Evolutionary conservation across 2,329 filamentous ascomycete genomes (phyloP).

Genomic region (Apiospora pterosperma): DNA sequence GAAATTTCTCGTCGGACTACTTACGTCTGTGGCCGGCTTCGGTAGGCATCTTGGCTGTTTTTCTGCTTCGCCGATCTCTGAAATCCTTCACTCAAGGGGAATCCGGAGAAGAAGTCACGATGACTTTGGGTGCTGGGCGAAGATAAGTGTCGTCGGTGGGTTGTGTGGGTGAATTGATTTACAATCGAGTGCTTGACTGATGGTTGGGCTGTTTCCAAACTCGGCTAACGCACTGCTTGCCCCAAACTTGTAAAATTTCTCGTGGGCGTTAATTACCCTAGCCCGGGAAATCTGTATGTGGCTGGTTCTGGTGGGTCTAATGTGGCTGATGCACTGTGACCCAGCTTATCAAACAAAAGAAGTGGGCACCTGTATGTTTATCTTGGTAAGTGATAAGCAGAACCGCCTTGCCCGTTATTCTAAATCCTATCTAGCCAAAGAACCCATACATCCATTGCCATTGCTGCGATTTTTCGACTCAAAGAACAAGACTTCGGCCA

Average conservation of each 20-base stretch:
- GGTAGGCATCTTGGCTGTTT: constrained; percentile 75
- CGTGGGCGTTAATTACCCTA: constrained; percentile 3
- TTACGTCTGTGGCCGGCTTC: constrained; percentile 86
- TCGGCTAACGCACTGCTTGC: neutral
- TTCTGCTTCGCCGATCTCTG: constrained; percentile 44
- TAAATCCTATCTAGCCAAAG: too few relatives aligned
- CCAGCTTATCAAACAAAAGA: neutral
- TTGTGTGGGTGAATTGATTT: constrained; percentile 19
- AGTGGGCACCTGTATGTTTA: too few relatives aligned
- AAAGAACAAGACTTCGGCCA: neutral
- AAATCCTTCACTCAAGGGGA: constrained; percentile 37
- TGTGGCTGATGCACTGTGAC: neutral
- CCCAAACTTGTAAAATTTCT: constrained; percentile 3
- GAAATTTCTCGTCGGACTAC: constrained; percentile 33
- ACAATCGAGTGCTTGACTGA: constrained; percentile 3
- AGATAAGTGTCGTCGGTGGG: constrained; percentile 35
- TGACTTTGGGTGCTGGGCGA: constrained; percentile 38
- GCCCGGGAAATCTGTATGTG: neutral
- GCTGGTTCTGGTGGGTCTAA: too few relatives aligned
- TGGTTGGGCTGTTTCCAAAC: constrained; percentile 2
- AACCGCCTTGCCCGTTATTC: too few relatives aligned
- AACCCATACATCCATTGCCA: neutral
- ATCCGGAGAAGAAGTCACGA: constrained; percentile 38
- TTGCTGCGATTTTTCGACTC: neutral
- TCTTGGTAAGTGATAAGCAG: too few relatives aligned